Evolutionary conservation across 1,139 yeast species (phyloP), one percentile per base, ranked within the genome.

Genomic region (Magnusiomyces clavatus): DNA sequence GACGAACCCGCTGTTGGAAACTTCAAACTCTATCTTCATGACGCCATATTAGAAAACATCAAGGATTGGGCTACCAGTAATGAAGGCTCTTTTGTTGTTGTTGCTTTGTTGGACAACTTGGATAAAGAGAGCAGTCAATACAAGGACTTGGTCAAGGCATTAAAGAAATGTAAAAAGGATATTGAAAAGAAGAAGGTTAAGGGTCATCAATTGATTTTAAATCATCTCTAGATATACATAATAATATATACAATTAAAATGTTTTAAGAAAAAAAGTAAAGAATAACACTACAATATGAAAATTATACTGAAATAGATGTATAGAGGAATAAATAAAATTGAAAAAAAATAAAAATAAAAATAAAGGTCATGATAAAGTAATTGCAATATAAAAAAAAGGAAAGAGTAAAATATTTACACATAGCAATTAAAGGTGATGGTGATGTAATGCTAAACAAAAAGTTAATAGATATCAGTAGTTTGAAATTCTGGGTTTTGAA

Each of bases 1-100:
- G 29, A 43, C 19, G 24, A 31, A 12, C 29, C n/a, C 10, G 31
- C 29, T 20, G 19, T 42, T 19, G 82, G 85, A 66, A 88, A 90
- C 6, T 77, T 80, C 54, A 80, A 81, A 51, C 78, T 78, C 53
- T 61, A 77, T 42, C 69, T 81, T 56, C 69, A 67, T 29, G 72
- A 72, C 41, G 73, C 77, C 20, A 74, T 78, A 31, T 38, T 16
- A 13, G 73, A 71, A 38, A 71, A 76, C 51, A 69, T 86, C 43
- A 71, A 70, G 43, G 76, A 74, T 53, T 90, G 97, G 97, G 78
- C 84, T 47, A 70, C 78, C 48, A 86, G 88, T 57, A 24, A 24
- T 24, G 74, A 73, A 52, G 86, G 94, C 38, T 83, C 96, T 2
- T 90, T 92, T 64, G 88, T 87, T 16, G 75, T 90, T 49, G 90